Evolutionary conservation across 352 stramenopile genomes (phyloP).

Genomic region (Halophytophthora batemanensis): DNA sequence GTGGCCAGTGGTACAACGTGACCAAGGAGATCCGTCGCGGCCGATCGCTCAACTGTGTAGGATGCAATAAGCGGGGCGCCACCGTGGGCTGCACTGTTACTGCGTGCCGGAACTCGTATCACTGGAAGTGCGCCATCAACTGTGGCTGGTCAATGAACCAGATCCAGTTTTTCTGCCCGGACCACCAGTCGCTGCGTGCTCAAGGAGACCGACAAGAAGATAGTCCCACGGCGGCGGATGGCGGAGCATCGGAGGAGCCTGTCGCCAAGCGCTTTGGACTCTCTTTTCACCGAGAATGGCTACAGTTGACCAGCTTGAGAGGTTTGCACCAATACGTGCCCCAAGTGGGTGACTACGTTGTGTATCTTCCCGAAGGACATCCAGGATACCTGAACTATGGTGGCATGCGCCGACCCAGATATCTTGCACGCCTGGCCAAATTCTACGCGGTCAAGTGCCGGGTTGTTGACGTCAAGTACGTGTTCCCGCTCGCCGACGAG

Average conservation of each 20-base stretch:
- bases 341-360: slow-evolving; percentile 76
- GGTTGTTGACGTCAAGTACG: slow-evolving; percentile 72
- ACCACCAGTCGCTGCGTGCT: slow-evolving; percentile 37
- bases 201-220: slow-evolving; percentile 23
- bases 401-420: slow-evolving; percentile 40
- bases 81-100: slow-evolving; percentile 74
- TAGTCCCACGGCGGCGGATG: slow-evolving; percentile 18
- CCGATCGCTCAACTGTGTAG: slow-evolving; percentile 55
- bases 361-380: slow-evolving; percentile 82
- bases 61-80: slow-evolving; percentile 69
- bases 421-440: slow-evolving; percentile 43
- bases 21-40: slow-evolving; percentile 79
- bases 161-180: slow-evolving; percentile 82
- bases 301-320: slow-evolving; percentile 51
- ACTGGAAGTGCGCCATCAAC: slow-evolving; percentile 79
- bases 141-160: slow-evolving; percentile 70
- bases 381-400: slow-evolving; percentile 39
- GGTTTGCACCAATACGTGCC: slow-evolving; percentile 71
- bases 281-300: slow-evolving; percentile 74
- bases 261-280: slow-evolving; percentile 64
- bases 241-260: slow-evolving; percentile 34
- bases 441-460: slow-evolving; percentile 77
- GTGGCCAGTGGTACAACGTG: slow-evolving; percentile 82
- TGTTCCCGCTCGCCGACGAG: slow-evolving; percentile 61
- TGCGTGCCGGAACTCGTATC: slow-evolving; percentile 68